These are phyloP conservation scores for Solanum habrochaites DNA, from an alignment of 257 asterid genomes.

Conservation along the genomic window DNA sequence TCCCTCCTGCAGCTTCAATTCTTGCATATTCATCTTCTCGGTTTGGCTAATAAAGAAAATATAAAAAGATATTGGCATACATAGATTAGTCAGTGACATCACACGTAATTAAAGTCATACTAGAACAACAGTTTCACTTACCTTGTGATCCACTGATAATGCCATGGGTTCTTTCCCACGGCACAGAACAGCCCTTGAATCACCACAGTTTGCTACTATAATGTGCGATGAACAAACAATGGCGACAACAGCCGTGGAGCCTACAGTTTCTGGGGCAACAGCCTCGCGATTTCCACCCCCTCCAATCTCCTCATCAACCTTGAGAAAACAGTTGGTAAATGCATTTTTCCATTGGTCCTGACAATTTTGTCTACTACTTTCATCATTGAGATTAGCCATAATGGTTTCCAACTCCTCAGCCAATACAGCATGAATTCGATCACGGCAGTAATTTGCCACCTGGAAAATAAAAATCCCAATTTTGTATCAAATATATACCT, in stretches of 20 bases:
- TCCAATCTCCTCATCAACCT: slow-evolving; percentile 74
- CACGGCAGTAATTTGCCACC: slow-evolving; percentile 89
- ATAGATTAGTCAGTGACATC: not conserved
- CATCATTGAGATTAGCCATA: slow-evolving; percentile 19
- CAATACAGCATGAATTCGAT: slow-evolving; percentile 57
- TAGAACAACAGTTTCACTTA: slow-evolving; percentile 15
- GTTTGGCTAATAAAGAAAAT: slow-evolving; percentile 44
- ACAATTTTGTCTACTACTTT: slow-evolving; percentile 13
- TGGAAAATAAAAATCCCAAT: slow-evolving; percentile 6
- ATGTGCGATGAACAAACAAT: slow-evolving; percentile 90
- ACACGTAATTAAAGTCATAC: not conserved
- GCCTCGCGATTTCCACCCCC: slow-evolving; percentile 45
- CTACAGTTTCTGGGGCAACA: slow-evolving; percentile 82
- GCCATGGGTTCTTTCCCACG: slow-evolving; percentile 81
- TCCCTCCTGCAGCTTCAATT: slow-evolving; percentile 93
- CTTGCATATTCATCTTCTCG: slow-evolving; percentile 90
- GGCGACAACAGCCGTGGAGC: slow-evolving; percentile 86
- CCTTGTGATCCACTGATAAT: slow-evolving; percentile 81
- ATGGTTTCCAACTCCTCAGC: slow-evolving; percentile 49
- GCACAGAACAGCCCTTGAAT: slow-evolving; percentile 90
- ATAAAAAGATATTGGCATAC: not conserved
- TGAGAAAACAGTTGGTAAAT: slow-evolving; percentile 54
- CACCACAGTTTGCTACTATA: slow-evolving; percentile 86
- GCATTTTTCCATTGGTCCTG: slow-evolving; percentile 71
- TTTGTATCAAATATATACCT: not conserved